These are phyloP conservation scores for Blastobotrys ciferrii DNA, from an alignment of 1,139 yeast genomes.

Conservation along the genomic window DNA sequence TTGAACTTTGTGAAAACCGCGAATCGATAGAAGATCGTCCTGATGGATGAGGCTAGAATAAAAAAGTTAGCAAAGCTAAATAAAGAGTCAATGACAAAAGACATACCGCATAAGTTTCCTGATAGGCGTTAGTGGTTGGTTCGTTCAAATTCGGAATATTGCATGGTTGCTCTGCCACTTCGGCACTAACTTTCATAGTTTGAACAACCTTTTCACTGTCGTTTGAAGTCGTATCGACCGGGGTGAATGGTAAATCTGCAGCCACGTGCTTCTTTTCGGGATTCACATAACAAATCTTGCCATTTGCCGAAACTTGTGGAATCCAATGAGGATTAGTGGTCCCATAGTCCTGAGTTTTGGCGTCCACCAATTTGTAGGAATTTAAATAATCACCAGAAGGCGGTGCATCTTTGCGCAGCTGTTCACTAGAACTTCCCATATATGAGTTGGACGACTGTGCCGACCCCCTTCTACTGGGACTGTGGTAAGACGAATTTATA, in stretches of 20 bases:
- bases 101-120: constrained; percentile 4
- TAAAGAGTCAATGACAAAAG: neutral
- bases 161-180: constrained; percentile 11
- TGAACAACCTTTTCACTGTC: constrained; percentile 13
- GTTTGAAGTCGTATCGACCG: constrained; percentile 7
- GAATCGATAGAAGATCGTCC: constrained; percentile 17
- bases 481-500: neutral
- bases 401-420: neutral
- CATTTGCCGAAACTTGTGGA: constrained; percentile 31
- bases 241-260: constrained; percentile 29
- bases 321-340: constrained; percentile 30
- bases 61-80: neutral
- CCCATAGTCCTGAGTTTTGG: constrained; percentile 18
- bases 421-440: neutral
- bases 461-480: neutral
- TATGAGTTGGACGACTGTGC: neutral
- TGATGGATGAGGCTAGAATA: constrained; percentile 4
- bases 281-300: constrained; percentile 31
- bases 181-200: constrained; percentile 9
- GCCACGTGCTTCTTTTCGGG: constrained; percentile 26
- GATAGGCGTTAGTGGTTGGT: constrained; percentile 5
- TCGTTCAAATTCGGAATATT: constrained; percentile 5
- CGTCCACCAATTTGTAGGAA: constrained; percentile 23
- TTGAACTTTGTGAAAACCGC: constrained; percentile 14
- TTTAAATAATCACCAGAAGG: constrained; percentile 16